These are phyloP conservation scores for Chaetomiaceae sp. DNA, from an alignment of 2,329 filamentous ascomycete species.

Conservation along the genomic window DNA sequence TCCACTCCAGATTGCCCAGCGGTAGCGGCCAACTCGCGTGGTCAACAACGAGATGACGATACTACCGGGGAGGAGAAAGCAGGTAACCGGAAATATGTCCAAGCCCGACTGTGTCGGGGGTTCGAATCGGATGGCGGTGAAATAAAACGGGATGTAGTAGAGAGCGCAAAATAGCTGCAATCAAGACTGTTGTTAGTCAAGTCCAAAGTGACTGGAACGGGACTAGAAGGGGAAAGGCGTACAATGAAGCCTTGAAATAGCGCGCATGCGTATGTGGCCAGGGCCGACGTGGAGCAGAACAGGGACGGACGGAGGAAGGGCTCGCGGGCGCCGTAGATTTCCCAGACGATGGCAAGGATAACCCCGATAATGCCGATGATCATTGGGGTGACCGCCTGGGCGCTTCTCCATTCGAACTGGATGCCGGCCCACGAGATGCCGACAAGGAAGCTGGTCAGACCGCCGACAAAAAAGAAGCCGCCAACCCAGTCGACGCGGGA, in stretches of 20 bases:
- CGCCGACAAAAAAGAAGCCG: slow-evolving; percentile 40
- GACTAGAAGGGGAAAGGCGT: slow-evolving; percentile 11
- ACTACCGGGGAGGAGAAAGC: slow-evolving; percentile 30
- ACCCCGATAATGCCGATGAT: slow-evolving; percentile 39
- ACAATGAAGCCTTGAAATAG: slow-evolving; percentile 33
- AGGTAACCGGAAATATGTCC: slow-evolving; percentile 33
- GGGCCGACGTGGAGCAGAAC: slow-evolving; percentile 29
- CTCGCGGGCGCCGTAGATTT: slow-evolving; percentile 30
- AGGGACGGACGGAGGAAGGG: slow-evolving; percentile 32
- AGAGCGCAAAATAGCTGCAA: slow-evolving; percentile 30
- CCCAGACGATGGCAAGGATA: slow-evolving; percentile 35
- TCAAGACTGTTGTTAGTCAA: too few species aligned
- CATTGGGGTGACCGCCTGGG: slow-evolving; percentile 38
- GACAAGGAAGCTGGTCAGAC: slow-evolving; percentile 41
- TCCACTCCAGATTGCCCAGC: slow-evolving; percentile 36
- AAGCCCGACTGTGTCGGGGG: slow-evolving; percentile 32
- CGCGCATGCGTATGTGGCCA: slow-evolving; percentile 31
- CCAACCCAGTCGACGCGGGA: slow-evolving; percentile 43
- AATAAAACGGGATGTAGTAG: slow-evolving; percentile 37
- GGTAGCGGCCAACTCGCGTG: slow-evolving; percentile 32
- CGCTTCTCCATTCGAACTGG: slow-evolving; percentile 39
- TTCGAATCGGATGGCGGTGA: slow-evolving; percentile 33
- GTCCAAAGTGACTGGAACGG: too few species aligned
- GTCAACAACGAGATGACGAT: slow-evolving; percentile 32
- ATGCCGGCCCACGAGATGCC: slow-evolving; percentile 45